Evolutionary conservation across 2,329 filamentous ascomycete species (phyloP).

Genomic region (Fusarium nelsonii): DNA sequence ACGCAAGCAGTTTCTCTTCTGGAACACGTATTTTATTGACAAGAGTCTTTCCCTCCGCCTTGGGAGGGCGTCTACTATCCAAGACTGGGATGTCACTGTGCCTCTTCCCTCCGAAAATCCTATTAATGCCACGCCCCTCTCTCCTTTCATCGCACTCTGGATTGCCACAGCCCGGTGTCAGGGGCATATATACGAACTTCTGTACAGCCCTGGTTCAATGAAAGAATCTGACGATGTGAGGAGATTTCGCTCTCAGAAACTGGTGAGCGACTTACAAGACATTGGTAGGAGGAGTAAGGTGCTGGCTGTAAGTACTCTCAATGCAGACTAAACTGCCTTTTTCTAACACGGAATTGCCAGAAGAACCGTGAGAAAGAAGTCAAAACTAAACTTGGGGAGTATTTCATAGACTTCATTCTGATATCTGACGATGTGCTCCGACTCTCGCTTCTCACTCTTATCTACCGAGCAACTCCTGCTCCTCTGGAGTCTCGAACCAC

Average conservation of each 20-base stretch:
- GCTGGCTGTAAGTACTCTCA: conserved; percentile 29
- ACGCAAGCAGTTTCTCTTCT: conserved; percentile 62
- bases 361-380: conserved; percentile 44
- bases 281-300: conserved; percentile 40
- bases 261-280: conserved; percentile 51
- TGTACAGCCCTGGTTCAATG: conserved; percentile 62
- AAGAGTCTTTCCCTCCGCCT: conserved; percentile 67
- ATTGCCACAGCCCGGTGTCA: conserved; percentile 66
- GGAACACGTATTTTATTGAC: conserved; percentile 68
- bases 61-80: conserved; percentile 65
- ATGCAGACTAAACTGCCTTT: background rate
- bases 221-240: conserved; percentile 52
- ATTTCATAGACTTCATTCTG: conserved; percentile 53
- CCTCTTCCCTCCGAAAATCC: conserved; percentile 50
- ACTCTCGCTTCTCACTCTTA: conserved; percentile 57
- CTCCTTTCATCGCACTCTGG: conserved; percentile 61
- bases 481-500: conserved; percentile 49
- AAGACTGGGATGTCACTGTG: conserved; percentile 68
- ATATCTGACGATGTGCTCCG: conserved; percentile 58
- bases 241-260: conserved; percentile 50
- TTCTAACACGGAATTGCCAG: conserved; percentile 18
- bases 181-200: conserved; percentile 66
- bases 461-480: conserved; percentile 57
- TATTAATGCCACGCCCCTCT: conserved; percentile 48
- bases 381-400: conserved; percentile 43